Base-by-base conservation (phyloP, 192 early-diverging fungal species). In the Dissophora globulifera region DNA sequence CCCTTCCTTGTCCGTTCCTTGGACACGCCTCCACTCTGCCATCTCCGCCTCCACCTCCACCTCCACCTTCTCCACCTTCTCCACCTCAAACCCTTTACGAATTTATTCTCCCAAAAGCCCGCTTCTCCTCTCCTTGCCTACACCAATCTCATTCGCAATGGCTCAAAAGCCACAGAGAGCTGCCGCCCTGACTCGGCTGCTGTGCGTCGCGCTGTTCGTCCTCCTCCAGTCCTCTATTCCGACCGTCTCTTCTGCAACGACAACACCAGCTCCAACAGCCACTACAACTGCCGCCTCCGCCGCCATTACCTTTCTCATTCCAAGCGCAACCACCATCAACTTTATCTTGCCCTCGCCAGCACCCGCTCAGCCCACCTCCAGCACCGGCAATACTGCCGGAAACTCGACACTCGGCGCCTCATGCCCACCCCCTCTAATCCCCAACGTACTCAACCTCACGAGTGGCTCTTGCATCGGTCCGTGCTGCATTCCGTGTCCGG, bases 401-500 rank as follows among this genome's bases (percentile, higher is more conserved):
- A 27, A 63, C 40, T 41, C 61, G 6, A 63, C 38, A 3, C 4
- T 27, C 9, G 35, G 33, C 32, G 1, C 38, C 38, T 19, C 23
- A 12, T 75, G 71, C 42, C 62, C 62, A 7, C 62, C 71, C 29
- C 71, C 71, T 2, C 27, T 75, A 26, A 17, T 65, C 10, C n/a
- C 41, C 23, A 75, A 75, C 43, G 22, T 40, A 15, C 26, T 35
- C 20, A 50, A 60, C 2, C 32, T 66, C 9, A 43, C 47, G 31
- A 60, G 62, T 2, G 19, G 11, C 12, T 22, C 56, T 1, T 75
- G 71, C 20, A 48, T 32, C 0, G 71, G 57, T 1, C 25, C n/a
- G 5, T 75, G 71, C 20, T 75, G 71, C 19, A 1, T 75, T 15
- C 71, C 71, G 1, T 75, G 71, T 26, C 71, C 71, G 0, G 71